phyloP scores from a whole-genome alignment of 192 early-diverging fungal species.

The Backusella macrospora region DNA sequence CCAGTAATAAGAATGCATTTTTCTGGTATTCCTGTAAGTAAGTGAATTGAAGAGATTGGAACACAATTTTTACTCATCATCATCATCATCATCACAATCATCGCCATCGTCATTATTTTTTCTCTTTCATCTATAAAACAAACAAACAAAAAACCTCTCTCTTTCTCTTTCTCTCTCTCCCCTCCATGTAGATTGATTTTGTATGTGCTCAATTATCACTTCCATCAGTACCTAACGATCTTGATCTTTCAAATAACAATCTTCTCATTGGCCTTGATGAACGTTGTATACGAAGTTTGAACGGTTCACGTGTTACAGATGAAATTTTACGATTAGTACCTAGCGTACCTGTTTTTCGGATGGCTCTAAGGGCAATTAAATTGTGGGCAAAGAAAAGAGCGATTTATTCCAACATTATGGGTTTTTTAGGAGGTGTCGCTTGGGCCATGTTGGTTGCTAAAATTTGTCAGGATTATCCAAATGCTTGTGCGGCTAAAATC shows the following conservation, averaged over 20 bases:
- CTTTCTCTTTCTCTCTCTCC: too few relatives aligned
- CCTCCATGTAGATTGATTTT: conserved; percentile 89
- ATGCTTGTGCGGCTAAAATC: conserved; percentile 86
- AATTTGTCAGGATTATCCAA: conserved; percentile 94
- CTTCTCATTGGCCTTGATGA: conserved; percentile 88
- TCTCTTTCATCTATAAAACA: too few relatives aligned
- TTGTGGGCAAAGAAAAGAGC: conserved; percentile 93
- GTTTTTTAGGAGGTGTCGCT: conserved; percentile 97
- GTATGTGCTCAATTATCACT: conserved; percentile 81
- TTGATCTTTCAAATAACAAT: conserved; percentile 85
- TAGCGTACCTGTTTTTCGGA: conserved; percentile 84
- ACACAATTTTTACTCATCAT: background rate
- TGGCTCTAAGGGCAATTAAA: conserved; percentile 93
- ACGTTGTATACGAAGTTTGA: conserved; percentile 82
- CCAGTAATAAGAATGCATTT: conserved; percentile 96
- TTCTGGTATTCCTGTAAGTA: conserved; percentile 80
- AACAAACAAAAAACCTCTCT: background rate
- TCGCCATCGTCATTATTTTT: too few relatives aligned
- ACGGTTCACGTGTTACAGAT: conserved; percentile 97
- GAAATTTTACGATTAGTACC: conserved; percentile 96
- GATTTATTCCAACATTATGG: conserved; percentile 96
- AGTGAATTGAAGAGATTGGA: background rate
- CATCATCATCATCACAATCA: background rate
- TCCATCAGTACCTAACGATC: conserved; percentile 76
- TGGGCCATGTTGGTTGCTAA: conserved; percentile 98